These are phyloP conservation scores for Aristolochia contorta DNA, from an alignment of 164 flowering plant species.

Conservation along the genomic window DNA sequence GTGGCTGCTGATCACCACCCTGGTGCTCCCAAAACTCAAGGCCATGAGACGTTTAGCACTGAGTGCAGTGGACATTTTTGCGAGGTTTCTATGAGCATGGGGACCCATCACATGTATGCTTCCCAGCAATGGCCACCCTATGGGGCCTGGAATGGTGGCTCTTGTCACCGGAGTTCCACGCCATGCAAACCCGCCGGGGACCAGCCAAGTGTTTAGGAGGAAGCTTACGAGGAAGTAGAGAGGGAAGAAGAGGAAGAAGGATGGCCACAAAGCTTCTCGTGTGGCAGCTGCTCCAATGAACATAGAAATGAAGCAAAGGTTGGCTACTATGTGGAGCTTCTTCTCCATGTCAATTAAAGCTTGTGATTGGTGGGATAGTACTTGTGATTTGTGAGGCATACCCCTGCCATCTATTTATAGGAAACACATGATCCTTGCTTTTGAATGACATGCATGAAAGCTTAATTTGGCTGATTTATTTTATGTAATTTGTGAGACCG, in stretches of 20 bases:
- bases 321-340: conserved; percentile 19
- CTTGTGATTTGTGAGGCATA: too few species aligned
- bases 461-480: too few species aligned
- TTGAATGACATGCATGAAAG: too few species aligned
- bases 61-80: conserved; percentile 27
- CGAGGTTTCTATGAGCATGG: conserved; percentile 51
- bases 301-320: conserved; percentile 18
- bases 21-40: conserved; percentile 46
- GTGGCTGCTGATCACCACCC: conserved; percentile 58
- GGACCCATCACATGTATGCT: conserved; percentile 35
- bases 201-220: conserved; percentile 29
- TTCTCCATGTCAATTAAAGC: conserved; percentile 4
- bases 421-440: too few species aligned
- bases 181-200: conserved; percentile 67
- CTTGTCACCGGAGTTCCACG: conserved; percentile 14
- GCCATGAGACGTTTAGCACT: conserved; percentile 62
- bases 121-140: conserved; percentile 56
- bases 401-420: too few species aligned
- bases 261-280: conserved; percentile 16
- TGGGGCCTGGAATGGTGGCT: conserved; percentile 33
- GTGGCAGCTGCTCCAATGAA: conserved; percentile 15
- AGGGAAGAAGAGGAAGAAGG: conserved; percentile 14
- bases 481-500: too few species aligned
- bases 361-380: too few species aligned
- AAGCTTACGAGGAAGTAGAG: conserved; percentile 17